A percentile compares a stretch with the other conserved stretches of the same genome.
phyloP scores from a whole-genome alignment of 805 yeast species.

The Barnettozyma botsteinii region DNA sequence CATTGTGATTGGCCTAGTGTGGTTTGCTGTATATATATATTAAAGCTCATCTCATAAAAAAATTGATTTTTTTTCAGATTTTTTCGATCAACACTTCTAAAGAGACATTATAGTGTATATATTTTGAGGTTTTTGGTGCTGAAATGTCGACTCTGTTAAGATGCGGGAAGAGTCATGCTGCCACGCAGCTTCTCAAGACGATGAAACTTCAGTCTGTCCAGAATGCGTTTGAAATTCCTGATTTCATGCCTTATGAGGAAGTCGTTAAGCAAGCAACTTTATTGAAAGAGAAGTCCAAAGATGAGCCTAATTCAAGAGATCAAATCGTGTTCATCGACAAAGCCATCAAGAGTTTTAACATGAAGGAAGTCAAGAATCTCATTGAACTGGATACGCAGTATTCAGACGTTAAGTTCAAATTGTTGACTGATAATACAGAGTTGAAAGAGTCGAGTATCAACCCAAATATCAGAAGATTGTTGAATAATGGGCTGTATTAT shows the following conservation, averaged over 20 bases:
- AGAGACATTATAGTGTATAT: no score
- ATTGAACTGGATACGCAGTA: conserved; percentile 10
- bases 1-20: no score
- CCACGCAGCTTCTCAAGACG: background rate
- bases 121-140: no score
- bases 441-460: conserved; percentile 8
- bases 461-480: conserved; percentile 13
- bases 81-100: background rate
- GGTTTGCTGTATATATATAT: no score
- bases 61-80: no score
- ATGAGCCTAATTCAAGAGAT: background rate
- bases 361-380: conserved; percentile 15
- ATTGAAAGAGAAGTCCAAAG: background rate
- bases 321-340: conserved; percentile 14
- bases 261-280: background rate
- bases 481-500: conserved; percentile 19
- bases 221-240: background rate
- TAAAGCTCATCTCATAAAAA: no score
- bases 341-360: conserved; percentile 13
- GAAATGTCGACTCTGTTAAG: background rate
- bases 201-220: background rate
- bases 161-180: background rate
- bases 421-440: conserved; percentile 9
- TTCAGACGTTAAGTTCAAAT: conserved; percentile 12
- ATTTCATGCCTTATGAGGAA: background rate